phyloP scores from a whole-genome alignment of 768 basidiomycete species.

The Mycena latifolia region DNA sequence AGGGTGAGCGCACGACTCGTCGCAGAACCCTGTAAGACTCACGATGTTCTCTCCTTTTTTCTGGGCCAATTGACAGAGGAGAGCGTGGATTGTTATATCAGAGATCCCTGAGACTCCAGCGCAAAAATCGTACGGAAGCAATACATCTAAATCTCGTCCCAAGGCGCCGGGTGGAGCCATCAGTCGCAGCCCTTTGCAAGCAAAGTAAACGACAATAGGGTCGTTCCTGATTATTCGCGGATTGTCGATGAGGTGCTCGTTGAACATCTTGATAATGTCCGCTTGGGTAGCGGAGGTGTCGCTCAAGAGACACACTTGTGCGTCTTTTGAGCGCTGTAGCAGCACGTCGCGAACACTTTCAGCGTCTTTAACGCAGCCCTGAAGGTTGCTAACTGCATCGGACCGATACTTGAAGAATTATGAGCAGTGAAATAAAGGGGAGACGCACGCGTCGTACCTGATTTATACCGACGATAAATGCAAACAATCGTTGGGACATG shows the following conservation, averaged over 20 bases:
- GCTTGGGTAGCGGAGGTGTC: slow-evolving; percentile 2
- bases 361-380: slow-evolving; percentile 8
- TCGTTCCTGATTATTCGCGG: slow-evolving; percentile 3
- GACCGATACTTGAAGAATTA: background rate
- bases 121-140: slow-evolving; percentile 6
- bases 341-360: background rate
- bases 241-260: slow-evolving; percentile 2
- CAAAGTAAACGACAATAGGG: slow-evolving; percentile 12
- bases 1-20: background rate
- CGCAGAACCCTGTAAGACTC: background rate
- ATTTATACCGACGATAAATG: background rate
- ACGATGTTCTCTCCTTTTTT: slow-evolving; percentile 18
- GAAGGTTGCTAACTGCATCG: background rate
- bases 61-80: slow-evolving; percentile 4
- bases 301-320: background rate
- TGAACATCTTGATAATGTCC: background rate
- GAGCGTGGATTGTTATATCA: background rate
- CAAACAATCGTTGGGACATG: background rate
- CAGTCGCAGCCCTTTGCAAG: slow-evolving; percentile 1
- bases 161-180: background rate
- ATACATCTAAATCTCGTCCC: slow-evolving; percentile 6
- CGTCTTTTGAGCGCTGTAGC: background rate
- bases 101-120: background rate
- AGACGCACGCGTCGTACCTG: background rate
- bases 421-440: background rate